Conservation (phyloP, 805 yeast genomes). For the Candida sanyiensis region DNA sequence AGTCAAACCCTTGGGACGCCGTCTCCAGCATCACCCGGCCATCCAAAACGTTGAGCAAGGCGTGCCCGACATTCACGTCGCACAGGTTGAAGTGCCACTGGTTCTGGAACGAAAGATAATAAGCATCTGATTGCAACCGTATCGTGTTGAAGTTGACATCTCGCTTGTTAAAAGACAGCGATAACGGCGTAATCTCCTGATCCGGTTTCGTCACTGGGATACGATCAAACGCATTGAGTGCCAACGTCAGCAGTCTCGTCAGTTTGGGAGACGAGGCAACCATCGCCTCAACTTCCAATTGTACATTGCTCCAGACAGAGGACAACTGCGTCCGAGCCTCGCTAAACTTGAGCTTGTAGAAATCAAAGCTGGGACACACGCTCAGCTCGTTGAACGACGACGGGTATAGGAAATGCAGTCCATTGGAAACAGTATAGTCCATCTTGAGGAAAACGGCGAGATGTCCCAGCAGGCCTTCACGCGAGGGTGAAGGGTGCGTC, state of each 20-base stretch:
- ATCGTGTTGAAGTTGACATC: constrained; percentile 37
- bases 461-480: constrained; percentile 65
- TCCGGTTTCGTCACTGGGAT: constrained; percentile 41
- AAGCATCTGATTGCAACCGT: constrained; percentile 51
- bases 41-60: constrained; percentile 37
- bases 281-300: constrained; percentile 42
- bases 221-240: constrained; percentile 55
- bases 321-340: constrained; percentile 57
- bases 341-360: constrained; percentile 56
- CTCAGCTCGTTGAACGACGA: constrained; percentile 65
- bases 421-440: constrained; percentile 69
- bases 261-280: constrained; percentile 38
- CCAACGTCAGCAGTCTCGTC: constrained; percentile 44
- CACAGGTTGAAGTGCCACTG: constrained; percentile 76
- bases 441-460: constrained; percentile 60
- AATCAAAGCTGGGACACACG: constrained; percentile 56
- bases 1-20: constrained; percentile 58
- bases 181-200: constrained; percentile 39
- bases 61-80: constrained; percentile 49
- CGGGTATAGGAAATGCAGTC: constrained; percentile 65
- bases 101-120: constrained; percentile 60
- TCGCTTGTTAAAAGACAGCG: constrained; percentile 34
- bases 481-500: constrained; percentile 64
- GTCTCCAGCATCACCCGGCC: constrained; percentile 50
- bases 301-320: constrained; percentile 57